Evolutionary conservation across 495 filamentous ascomycete genomes (phyloP).

Genomic region (Daldinia bambusicola): DNA sequence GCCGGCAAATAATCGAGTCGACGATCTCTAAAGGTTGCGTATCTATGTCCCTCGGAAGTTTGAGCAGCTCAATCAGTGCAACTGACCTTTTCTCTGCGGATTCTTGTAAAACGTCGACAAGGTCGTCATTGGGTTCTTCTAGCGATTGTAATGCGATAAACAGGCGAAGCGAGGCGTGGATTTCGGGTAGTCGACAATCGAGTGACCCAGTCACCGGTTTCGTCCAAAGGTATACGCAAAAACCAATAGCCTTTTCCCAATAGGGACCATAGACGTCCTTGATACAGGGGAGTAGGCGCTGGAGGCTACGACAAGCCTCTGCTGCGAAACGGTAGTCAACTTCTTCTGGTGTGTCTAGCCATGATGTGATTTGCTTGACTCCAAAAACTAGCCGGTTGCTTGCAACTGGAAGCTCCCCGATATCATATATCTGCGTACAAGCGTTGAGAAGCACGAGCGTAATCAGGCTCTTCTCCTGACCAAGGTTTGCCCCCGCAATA

Average conservation of each 20-base stretch:
- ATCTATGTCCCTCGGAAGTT: slow-evolving; percentile 52
- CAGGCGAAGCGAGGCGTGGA: slow-evolving; percentile 78
- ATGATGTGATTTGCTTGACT: slow-evolving; percentile 77
- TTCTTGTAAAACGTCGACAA: slow-evolving; percentile 75
- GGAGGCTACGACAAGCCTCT: slow-evolving; percentile 71
- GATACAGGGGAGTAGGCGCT: slow-evolving; percentile 73
- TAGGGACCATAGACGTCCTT: slow-evolving; percentile 83
- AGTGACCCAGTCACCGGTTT: slow-evolving; percentile 50
- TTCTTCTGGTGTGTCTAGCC: slow-evolving; percentile 66
- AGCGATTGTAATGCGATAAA: slow-evolving; percentile 67
- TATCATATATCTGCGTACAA: slow-evolving; percentile 57
- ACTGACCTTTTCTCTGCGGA: slow-evolving; percentile 59
- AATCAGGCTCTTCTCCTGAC: slow-evolving; percentile 52
- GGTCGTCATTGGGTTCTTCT: slow-evolving; percentile 82
- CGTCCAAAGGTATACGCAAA: slow-evolving; percentile 66
- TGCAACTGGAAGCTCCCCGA: slow-evolving; percentile 65
- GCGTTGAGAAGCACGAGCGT: slow-evolving; percentile 58
- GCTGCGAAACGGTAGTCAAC: slow-evolving; percentile 62
- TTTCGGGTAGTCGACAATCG: slow-evolving; percentile 62
- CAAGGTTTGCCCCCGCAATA: slow-evolving; percentile 54
- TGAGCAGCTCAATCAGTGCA: slow-evolving; percentile 70
- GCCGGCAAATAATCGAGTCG: slow-evolving; percentile 72
- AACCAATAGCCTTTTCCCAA: slow-evolving; percentile 75
- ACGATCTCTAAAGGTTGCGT: slow-evolving; percentile 64
- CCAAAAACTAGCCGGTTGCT: slow-evolving; percentile 85